Percentiles rank a stretch among this genome's conserved stretches.
Evolutionary conservation across 805 yeast genomes (phyloP).

Genomic region (Candida takata): DNA sequence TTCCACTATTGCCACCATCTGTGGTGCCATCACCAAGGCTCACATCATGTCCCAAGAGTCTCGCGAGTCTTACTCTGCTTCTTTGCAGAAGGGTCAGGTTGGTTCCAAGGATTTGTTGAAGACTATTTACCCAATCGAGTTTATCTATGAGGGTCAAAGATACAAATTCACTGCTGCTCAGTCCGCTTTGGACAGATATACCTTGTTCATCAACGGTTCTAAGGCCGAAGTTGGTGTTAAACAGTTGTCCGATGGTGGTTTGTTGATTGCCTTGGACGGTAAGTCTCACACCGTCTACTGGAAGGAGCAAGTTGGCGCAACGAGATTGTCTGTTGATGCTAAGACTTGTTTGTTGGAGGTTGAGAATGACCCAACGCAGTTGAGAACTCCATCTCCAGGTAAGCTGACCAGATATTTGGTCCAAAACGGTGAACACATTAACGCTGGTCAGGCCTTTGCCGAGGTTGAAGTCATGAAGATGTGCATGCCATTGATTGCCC

Average conservation of each 20-base stretch:
- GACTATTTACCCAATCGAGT: slow-evolving; percentile 88
- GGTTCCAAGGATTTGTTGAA: slow-evolving; percentile 75
- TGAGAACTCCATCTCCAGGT: slow-evolving; percentile 99
- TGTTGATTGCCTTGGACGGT: slow-evolving; percentile 82
- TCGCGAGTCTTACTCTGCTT: slow-evolving; percentile 57
- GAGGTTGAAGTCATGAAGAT: slow-evolving; percentile 99
- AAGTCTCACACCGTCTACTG: slow-evolving; percentile 93
- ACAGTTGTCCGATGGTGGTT: slow-evolving; percentile 90
- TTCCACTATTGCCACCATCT: slow-evolving; percentile 78
- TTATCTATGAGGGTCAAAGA: slow-evolving; percentile 88
- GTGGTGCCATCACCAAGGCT: slow-evolving; percentile 98
- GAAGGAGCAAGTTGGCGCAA: slow-evolving; percentile 96
- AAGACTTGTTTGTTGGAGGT: slow-evolving; percentile 91
- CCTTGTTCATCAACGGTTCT: slow-evolving; percentile 89
- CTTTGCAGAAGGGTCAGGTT: slow-evolving; percentile 94
- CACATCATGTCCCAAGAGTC: slow-evolving; percentile 70
- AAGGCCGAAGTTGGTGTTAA: slow-evolving; percentile 82
- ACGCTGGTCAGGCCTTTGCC: slow-evolving; percentile 90
- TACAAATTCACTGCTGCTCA: slow-evolving; percentile 95
- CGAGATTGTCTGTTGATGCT: slow-evolving; percentile 90
- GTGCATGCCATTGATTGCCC: slow-evolving; percentile 96
- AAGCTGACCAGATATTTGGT: slow-evolving; percentile 89
- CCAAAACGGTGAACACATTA: slow-evolving; percentile 90
- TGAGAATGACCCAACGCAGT: slow-evolving; percentile 97
- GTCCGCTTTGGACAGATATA: slow-evolving; percentile 77